These are phyloP conservation scores for Aegilops speltoides DNA, from an alignment of 176 grass and related monocot genomes.

Conservation along the genomic window DNA sequence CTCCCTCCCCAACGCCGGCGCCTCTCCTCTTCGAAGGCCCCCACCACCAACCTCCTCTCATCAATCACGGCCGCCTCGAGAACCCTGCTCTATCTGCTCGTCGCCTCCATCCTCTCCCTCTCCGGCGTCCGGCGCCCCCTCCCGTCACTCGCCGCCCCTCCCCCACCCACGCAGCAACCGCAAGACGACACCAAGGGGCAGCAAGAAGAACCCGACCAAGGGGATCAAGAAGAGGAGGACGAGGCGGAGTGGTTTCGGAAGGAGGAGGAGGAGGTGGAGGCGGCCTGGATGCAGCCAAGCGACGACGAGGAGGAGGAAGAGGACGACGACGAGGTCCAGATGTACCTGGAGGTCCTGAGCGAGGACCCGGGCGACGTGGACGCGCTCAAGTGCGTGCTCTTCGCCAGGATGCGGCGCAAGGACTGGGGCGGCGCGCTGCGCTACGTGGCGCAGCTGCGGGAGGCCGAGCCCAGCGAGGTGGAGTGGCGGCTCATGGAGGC, in stretches of 20 bases:
- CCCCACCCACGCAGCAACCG: background rate
- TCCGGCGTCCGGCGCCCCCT: conserved; percentile 16
- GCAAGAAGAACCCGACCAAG: conserved; percentile 12
- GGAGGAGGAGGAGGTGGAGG: conserved; percentile 23
- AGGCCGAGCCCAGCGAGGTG: conserved; percentile 55
- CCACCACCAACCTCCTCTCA: background rate
- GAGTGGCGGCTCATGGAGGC: conserved; percentile 87
- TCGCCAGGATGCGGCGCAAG: conserved; percentile 60
- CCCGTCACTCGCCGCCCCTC: conserved; percentile 23
- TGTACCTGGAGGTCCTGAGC: conserved; percentile 62
- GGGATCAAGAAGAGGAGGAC: background rate
- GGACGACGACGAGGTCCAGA: conserved; percentile 41
- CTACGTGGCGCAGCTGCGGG: conserved; percentile 53
- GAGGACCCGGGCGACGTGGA: conserved; percentile 55
- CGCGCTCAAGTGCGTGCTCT: conserved; percentile 75
- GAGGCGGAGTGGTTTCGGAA: conserved; percentile 21
- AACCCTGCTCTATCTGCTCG: conserved; percentile 34
- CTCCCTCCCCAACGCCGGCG: background rate
- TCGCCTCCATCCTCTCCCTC: conserved; percentile 37
- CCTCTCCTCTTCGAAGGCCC: conserved; percentile 7
- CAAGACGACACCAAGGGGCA: conserved; percentile 17
- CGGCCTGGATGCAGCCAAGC: conserved; percentile 1
- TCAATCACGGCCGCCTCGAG: conserved; percentile 21
- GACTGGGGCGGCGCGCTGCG: conserved; percentile 62
- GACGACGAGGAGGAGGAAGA: conserved; percentile 33